phyloP scores from a whole-genome alignment of 306 rosid genomes.

The Adenanthera pavonina region DNA sequence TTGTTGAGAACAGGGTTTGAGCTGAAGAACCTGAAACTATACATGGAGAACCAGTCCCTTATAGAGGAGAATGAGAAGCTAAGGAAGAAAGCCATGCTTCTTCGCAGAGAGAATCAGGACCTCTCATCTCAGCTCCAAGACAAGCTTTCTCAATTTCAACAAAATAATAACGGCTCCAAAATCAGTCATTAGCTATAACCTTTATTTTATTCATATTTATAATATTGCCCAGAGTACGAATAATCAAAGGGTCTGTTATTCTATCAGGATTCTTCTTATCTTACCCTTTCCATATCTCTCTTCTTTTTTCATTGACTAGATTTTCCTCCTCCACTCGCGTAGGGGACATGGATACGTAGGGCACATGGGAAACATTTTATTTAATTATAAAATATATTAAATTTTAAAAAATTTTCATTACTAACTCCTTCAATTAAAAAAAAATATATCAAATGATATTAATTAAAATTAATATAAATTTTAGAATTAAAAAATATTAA shows the following conservation, averaged over 20 bases:
- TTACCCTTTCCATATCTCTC: too few relatives aligned
- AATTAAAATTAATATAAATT: too few relatives aligned
- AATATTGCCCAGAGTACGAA: slow-evolving; percentile 26
- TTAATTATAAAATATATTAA: too few relatives aligned
- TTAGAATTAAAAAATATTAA: too few relatives aligned
- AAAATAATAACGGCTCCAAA: slow-evolving; percentile 16
- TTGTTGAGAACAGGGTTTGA: slow-evolving; percentile 61
- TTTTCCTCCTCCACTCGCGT: too few relatives aligned
- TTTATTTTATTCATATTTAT: slow-evolving; percentile 29
- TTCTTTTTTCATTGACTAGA: too few relatives aligned
- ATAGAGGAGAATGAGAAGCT: slow-evolving; percentile 84
- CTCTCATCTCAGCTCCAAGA: slow-evolving; percentile 70
- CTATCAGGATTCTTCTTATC: too few relatives aligned
- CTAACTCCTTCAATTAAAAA: too few relatives aligned
- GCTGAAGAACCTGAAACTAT: slow-evolving; percentile 78
- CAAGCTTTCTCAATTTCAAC: slow-evolving; percentile 44
- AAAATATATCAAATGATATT: too few relatives aligned
- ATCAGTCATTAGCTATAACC: slow-evolving; percentile 23
- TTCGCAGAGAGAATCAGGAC: slow-evolving; percentile 78
- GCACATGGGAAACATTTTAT: too few relatives aligned
- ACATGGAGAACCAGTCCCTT: slow-evolving; percentile 74
- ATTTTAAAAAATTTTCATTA: too few relatives aligned
- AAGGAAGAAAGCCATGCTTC: slow-evolving; percentile 77
- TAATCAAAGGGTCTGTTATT: slow-evolving; percentile 35
- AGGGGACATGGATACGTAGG: too few relatives aligned